A percentile compares a stretch with the other conserved stretches of the same genome.
These are phyloP conservation scores for Rhododendron simsii DNA, from an alignment of 148 eudicot species.

Conservation along the genomic window DNA sequence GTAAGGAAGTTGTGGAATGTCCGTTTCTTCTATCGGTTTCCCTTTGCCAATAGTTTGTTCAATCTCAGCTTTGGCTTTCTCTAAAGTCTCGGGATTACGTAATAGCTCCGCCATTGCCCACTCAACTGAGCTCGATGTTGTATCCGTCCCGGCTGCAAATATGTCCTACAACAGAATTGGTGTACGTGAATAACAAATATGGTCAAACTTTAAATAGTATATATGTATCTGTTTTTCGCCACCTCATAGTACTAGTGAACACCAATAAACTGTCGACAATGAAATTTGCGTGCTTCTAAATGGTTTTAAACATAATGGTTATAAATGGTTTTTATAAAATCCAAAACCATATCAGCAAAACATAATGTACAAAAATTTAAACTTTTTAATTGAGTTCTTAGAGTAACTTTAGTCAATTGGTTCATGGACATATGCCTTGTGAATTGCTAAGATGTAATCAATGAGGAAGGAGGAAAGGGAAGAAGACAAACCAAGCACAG, in stretches of 20 bases:
- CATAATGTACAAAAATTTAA: no score
- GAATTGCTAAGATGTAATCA: not conserved
- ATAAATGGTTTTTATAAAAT: no score
- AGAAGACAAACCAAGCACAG: conserved; percentile 10
- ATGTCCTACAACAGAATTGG: not conserved
- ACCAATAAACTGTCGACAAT: not conserved
- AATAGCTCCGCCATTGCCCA: not conserved
- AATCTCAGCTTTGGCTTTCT: not conserved
- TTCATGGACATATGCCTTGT: not conserved
- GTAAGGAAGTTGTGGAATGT: not conserved
- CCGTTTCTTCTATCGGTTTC: not conserved
- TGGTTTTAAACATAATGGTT: no score
- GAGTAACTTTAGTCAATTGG: no score
- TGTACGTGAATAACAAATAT: not conserved
- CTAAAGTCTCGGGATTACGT: not conserved
- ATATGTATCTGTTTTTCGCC: no score
- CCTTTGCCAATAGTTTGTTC: not conserved
- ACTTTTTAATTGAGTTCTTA: no score
- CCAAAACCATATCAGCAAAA: not conserved
- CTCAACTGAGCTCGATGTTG: not conserved
- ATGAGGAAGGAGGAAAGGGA: not conserved
- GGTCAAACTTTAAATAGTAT: not conserved
- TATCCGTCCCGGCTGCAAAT: not conserved
- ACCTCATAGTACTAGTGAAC: no score
- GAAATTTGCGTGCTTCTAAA: no score